These are phyloP conservation scores for Lycium ferocissimum DNA, from an alignment of 257 asterid species.

Conservation along the genomic window DNA sequence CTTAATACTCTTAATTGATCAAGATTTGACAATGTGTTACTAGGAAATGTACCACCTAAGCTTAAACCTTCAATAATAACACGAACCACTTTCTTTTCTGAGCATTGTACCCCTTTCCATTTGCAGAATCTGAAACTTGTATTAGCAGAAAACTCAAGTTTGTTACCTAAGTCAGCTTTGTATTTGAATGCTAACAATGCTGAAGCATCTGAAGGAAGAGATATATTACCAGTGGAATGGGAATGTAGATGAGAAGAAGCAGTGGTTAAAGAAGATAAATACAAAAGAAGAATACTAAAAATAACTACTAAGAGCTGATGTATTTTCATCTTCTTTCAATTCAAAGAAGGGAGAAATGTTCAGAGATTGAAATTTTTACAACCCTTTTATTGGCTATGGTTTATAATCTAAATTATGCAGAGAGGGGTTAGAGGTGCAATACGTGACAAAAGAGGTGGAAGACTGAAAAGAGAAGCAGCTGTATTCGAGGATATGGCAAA, in stretches of 20 bases:
- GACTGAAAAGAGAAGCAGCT: conserved; percentile 37
- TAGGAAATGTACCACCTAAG: conserved; percentile 66
- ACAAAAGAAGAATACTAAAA: conserved; percentile 31
- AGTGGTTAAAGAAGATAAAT: not conserved
- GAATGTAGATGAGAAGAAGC: conserved; percentile 33
- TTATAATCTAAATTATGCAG: not conserved
- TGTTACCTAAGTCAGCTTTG: conserved; percentile 61
- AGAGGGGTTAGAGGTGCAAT: not conserved
- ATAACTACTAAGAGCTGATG: not conserved
- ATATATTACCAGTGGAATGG: conserved; percentile 7
- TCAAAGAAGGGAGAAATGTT: not conserved
- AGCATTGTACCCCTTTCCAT: conserved; percentile 73
- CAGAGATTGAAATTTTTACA: not conserved
- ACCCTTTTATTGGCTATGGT: not conserved
- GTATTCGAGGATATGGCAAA: conserved; percentile 42
- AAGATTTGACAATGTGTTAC: conserved; percentile 56
- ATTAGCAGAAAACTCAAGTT: conserved; percentile 44
- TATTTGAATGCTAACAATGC: conserved; percentile 71
- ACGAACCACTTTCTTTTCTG: conserved; percentile 51
- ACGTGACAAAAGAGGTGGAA: conserved; percentile 44
- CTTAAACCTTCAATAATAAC: conserved; percentile 47
- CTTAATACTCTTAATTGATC: conserved; percentile 72
- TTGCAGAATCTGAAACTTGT: conserved; percentile 54
- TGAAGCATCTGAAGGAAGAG: conserved; percentile 53
- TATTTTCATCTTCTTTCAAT: not conserved